Evolutionary conservation across 306 rosid genomes (phyloP).

Genomic region (Pyrus bretschneideri): DNA sequence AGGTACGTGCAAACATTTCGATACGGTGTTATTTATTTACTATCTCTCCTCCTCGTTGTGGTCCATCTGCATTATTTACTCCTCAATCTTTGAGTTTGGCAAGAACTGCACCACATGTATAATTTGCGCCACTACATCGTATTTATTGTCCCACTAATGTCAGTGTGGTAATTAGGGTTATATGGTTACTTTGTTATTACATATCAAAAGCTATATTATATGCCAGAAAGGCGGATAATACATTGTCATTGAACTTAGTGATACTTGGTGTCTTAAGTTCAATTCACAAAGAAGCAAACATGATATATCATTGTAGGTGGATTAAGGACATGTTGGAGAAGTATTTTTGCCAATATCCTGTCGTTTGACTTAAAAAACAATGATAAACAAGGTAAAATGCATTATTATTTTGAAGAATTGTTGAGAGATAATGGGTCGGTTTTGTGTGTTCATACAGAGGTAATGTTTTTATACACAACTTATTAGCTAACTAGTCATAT

Average conservation of each 20-base stretch:
- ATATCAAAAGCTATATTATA: too few species aligned
- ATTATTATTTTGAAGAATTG: neutral
- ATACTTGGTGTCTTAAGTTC: neutral
- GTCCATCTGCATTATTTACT: neutral
- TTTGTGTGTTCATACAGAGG: neutral
- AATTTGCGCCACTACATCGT: neutral
- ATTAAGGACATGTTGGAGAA: neutral
- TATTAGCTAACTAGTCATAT: neutral
- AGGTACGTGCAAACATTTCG: neutral
- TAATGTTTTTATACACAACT: neutral
- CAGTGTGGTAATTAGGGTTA: too few species aligned
- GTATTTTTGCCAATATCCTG: too few species aligned
- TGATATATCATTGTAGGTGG: neutral
- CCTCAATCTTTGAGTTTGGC: neutral
- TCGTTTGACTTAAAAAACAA: too few species aligned
- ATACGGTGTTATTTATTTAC: neutral
- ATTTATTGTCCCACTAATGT: neutral
- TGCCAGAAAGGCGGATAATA: too few species aligned
- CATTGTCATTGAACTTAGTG: neutral
- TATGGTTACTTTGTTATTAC: too few species aligned
- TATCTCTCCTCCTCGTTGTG: neutral
- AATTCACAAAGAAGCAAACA: neutral
- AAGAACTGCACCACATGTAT: neutral
- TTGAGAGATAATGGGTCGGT: neutral
- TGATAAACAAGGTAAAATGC: too few species aligned